Base-by-base conservation (phyloP, 805 yeast species). In the Candida ulmi region DNA sequence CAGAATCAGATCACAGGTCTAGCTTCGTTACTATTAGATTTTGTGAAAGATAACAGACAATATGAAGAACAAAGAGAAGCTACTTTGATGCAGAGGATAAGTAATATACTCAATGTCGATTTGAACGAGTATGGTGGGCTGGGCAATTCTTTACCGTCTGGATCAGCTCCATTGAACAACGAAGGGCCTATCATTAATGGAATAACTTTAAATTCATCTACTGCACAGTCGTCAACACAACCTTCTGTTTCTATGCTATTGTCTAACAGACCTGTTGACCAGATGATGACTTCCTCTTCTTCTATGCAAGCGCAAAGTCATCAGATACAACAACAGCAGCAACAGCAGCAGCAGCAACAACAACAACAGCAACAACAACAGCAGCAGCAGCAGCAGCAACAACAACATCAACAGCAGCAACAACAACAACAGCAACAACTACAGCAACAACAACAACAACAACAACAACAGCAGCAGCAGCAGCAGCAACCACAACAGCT, bases 31-130 rank as follows among this genome's bases (percentile, higher is more conserved):
- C 33, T 55, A 12, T 31, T 50, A 13, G 60, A 55, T 25, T 39
- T 43, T n/a, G 38, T 49, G 17, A 55, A 55, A 32, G 58, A 54
- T 27, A 47, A 44, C 27, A 44, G 55, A n/a, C 50, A 45, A 8
- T 42, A 40, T 24, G 54, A 52, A 27, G 60, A 55, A 31, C 43
- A 40, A 11, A 37, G 52, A 11, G 58, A 55, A 36, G 37, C 39
- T 16, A 44, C 32, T 15, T 37, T 54, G n/a, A 26, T 52, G 16
- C 55, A 52, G 17, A 50, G 50, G 38, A 44, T 55, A 29, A 51
- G 44, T 37, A 40, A 17, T 21, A 47, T 55, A 18, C 36, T 54
- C 30, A 48, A 40, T 25, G n/a, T 44, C 4, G 57, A 54, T 25
- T 30, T 40, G 13, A 45, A 38, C 29, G 58, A 53, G 17, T 51